These are phyloP conservation scores for Lipomyces kockii DNA, from an alignment of 805 yeast genomes.

Conservation along the genomic window DNA sequence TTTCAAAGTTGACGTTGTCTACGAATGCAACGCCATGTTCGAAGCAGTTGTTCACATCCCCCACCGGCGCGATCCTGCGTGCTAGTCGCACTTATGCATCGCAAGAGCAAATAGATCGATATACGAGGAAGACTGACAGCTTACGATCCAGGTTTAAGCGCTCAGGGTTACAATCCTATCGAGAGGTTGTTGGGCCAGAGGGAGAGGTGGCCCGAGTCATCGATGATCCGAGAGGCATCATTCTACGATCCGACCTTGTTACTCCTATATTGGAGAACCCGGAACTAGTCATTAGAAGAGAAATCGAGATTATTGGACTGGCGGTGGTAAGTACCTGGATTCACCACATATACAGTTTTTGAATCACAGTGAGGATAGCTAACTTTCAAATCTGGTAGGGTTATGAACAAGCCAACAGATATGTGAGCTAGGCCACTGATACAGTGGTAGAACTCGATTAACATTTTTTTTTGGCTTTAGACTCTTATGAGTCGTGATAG, in stretches of 20 bases:
- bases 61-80: neutral
- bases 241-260: slow-evolving; percentile 55
- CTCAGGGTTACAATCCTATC: neutral
- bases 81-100: slow-evolving; percentile 8
- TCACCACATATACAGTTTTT: neutral
- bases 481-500: slow-evolving; percentile 74
- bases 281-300: slow-evolving; percentile 82
- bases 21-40: neutral
- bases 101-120: slow-evolving; percentile 20
- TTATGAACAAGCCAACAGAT: slow-evolving; percentile 87
- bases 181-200: slow-evolving; percentile 5
- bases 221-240: slow-evolving; percentile 19
- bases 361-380: neutral
- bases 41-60: neutral
- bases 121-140: neutral
- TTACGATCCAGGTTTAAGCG: slow-evolving; percentile 2
- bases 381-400: slow-evolving; percentile 50
- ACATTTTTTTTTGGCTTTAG: slow-evolving; percentile 17
- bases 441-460: neutral
- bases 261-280: slow-evolving; percentile 73
- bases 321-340: slow-evolving; percentile 49
- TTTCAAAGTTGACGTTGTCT: neutral
- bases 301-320: slow-evolving; percentile 85
- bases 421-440: slow-evolving; percentile 44
- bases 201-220: slow-evolving; percentile 16